phyloP scores from a whole-genome alignment of 805 yeast genomes.

The Groenewaldozyma salmanticensis region DNA sequence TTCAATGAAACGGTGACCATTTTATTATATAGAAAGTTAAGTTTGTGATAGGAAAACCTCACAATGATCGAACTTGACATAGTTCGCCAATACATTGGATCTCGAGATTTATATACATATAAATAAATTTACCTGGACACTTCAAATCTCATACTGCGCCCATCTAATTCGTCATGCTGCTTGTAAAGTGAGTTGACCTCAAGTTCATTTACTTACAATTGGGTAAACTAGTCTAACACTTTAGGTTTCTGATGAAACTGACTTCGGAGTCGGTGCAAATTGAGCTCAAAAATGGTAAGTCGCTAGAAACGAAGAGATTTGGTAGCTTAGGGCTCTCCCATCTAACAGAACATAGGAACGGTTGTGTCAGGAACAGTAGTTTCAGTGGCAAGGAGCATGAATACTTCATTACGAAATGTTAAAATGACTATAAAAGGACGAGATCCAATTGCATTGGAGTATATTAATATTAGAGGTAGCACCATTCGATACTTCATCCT shows the following conservation, averaged over 20 bases:
- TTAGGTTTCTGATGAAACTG: slow-evolving; percentile 68
- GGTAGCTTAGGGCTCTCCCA: background rate
- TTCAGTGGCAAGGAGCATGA: slow-evolving; percentile 86
- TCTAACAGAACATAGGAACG: slow-evolving; percentile 30
- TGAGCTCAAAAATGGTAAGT: slow-evolving; percentile 75
- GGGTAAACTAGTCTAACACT: too few relatives aligned
- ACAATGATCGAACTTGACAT: too few relatives aligned
- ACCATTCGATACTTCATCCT: slow-evolving; percentile 73
- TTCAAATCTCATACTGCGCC: too few relatives aligned
- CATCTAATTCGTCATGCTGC: too few relatives aligned
- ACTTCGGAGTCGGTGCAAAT: slow-evolving; percentile 81
- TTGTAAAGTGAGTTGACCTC: too few relatives aligned
- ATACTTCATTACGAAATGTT: slow-evolving; percentile 69
- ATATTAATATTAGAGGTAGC: slow-evolving; percentile 79
- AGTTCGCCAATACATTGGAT: too few relatives aligned
- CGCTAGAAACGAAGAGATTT: background rate
- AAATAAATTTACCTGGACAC: too few relatives aligned
- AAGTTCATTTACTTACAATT: too few relatives aligned
- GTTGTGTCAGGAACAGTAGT: slow-evolving; percentile 74
- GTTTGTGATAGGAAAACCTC: too few relatives aligned
- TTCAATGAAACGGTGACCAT: slow-evolving; percentile 15
- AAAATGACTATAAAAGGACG: slow-evolving; percentile 66
- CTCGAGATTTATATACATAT: too few relatives aligned
- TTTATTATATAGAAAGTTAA: slow-evolving; percentile 3
- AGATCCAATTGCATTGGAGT: slow-evolving; percentile 62